Evolutionary conservation across 176 grass and related monocot species (phyloP).

Genomic region (Carex myosuroides): DNA sequence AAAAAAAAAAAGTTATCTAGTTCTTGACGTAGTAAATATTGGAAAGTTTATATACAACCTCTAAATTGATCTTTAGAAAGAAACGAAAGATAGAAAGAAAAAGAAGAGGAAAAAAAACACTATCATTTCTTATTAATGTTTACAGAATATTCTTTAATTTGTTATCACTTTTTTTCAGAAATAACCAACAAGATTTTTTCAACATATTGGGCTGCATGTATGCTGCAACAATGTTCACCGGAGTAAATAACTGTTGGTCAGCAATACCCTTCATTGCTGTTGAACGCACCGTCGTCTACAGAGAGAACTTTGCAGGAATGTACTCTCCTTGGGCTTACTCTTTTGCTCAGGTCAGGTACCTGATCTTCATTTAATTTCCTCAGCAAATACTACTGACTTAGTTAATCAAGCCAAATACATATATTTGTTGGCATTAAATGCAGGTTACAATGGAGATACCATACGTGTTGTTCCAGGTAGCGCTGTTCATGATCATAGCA

Average conservation of each 20-base stretch:
- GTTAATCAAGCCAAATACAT: neutral
- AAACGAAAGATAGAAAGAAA: too few species aligned
- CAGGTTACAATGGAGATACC: conserved; percentile 66
- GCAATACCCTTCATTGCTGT: conserved; percentile 51
- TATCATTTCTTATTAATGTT: too few species aligned
- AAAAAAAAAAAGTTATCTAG: neutral
- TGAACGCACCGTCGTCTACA: conserved; percentile 54
- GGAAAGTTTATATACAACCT: too few species aligned
- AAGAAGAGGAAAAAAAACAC: too few species aligned
- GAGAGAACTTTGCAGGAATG: conserved; percentile 84
- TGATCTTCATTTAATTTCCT: neutral
- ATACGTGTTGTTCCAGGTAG: conserved; percentile 35
- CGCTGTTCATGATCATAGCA: conserved; percentile 46
- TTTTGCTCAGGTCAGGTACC: conserved; percentile 55
- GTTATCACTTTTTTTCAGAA: conserved; percentile 21
- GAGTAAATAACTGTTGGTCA: conserved; percentile 44
- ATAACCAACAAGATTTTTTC: conserved; percentile 62
- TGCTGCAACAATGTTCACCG: conserved; percentile 30
- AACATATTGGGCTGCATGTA: conserved; percentile 69
- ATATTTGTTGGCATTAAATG: neutral
- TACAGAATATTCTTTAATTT: neutral
- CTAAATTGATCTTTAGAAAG: too few species aligned
- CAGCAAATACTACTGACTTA: neutral
- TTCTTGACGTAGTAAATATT: too few species aligned
- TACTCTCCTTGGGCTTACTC: conserved; percentile 83